Conservation (phyloP, 805 yeast species). For the Candida berthetii region DNA sequence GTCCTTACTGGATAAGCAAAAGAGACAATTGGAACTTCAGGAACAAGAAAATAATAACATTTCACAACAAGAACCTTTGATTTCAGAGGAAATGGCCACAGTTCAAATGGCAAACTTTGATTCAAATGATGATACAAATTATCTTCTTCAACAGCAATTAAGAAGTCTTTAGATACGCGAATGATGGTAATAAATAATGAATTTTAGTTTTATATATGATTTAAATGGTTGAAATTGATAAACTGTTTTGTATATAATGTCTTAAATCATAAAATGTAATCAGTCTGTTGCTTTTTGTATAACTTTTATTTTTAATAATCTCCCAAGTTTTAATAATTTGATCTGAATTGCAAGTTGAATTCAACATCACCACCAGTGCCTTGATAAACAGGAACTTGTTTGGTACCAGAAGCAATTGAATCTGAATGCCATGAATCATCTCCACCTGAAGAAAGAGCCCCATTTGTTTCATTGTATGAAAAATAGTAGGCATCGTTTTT, state of each 20-base stretch:
- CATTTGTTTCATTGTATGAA: constrained; percentile 1
- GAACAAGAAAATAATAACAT: background rate
- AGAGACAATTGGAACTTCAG: background rate
- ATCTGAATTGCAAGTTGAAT: constrained; percentile 21
- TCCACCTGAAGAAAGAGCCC: background rate
- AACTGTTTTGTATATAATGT: no score
- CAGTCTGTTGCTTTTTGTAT: no score
- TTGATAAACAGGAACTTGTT: background rate
- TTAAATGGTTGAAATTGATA: no score
- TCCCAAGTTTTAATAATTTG: constrained; percentile 47
- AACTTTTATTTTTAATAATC: background rate
- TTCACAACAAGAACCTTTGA: no score
- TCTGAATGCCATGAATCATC: background rate
- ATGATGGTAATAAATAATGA: no score
- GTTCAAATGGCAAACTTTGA: no score
- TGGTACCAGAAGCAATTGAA: background rate
- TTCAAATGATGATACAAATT: no score
- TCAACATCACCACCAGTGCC: background rate
- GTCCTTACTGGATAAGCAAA: background rate
- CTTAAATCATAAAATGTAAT: no score
- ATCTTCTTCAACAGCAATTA: no score
- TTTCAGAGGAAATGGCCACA: no score
- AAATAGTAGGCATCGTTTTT: background rate
- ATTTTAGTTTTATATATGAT: no score
- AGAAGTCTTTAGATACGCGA: no score